These are phyloP conservation scores for Melaleuca quinquenervia DNA, from an alignment of 345 rosid species.

Conservation along the genomic window DNA sequence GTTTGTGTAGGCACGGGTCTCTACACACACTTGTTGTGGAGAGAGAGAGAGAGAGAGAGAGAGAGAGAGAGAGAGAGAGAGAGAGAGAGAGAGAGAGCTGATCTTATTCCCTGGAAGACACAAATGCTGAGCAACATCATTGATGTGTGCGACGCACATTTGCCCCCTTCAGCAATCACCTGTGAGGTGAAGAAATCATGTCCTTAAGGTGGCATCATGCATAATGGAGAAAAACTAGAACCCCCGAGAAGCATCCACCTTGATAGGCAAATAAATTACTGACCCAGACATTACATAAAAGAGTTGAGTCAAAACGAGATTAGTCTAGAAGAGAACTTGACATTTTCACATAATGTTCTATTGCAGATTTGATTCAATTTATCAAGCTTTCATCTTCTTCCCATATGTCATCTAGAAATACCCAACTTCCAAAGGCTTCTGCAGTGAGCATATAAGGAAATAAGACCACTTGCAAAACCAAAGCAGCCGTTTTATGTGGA, in stretches of 20 bases:
- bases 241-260: not conserved
- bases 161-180: conserved; percentile 57
- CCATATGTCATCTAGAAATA: not conserved
- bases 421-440: not conserved
- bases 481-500: not conserved
- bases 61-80: not conserved
- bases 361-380: not conserved
- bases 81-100: conserved; percentile 30
- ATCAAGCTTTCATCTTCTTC: not conserved
- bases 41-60: too few species aligned
- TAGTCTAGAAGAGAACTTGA: not conserved
- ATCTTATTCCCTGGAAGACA: conserved; percentile 45
- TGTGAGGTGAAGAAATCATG: conserved; percentile 7
- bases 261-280: not conserved
- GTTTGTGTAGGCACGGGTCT: too few species aligned
- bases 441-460: not conserved
- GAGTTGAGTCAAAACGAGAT: not conserved
- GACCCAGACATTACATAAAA: not conserved
- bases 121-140: conserved; percentile 46
- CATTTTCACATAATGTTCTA: not conserved
- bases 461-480: not conserved
- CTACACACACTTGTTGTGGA: too few species aligned
- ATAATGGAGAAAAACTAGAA: not conserved
- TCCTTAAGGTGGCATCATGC: not conserved
- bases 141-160: conserved; percentile 38